Conservation (phyloP, 352 stramenopile genomes). For the Phytophthora sp. region DNA sequence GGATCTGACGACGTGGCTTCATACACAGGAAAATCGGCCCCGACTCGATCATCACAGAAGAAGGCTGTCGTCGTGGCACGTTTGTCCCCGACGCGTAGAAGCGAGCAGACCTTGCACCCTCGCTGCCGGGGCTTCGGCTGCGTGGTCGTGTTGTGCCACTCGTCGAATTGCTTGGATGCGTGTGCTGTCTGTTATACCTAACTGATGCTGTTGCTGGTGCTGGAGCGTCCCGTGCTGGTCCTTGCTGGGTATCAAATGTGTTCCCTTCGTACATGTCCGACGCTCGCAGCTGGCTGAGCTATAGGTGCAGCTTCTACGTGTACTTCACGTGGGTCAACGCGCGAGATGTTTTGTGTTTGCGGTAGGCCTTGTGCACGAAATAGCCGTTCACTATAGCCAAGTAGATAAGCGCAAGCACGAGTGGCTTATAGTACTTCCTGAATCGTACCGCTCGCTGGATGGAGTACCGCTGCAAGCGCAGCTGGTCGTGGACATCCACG, state of each 20-base stretch:
- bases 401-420: conserved; percentile 25
- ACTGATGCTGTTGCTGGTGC: neutral
- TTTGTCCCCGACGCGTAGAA: neutral
- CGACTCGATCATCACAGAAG: neutral
- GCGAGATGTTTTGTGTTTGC: conserved; percentile 7
- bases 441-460: conserved; percentile 5
- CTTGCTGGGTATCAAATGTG: neutral
- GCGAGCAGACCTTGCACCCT: neutral
- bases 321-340: conserved; percentile 26
- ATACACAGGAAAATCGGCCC: neutral
- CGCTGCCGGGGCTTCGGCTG: neutral
- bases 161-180: neutral
- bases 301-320: conserved; percentile 12
- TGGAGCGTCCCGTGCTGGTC: neutral
- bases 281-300: neutral
- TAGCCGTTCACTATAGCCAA: conserved; percentile 33
- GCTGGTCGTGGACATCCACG: neutral
- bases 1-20: neutral
- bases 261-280: conserved; percentile 27
- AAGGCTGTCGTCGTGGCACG: neutral
- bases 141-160: neutral
- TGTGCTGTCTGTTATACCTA: too few species aligned
- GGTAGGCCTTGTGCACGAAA: conserved; percentile 25
- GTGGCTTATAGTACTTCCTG: conserved; percentile 34
- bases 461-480: neutral